Evolutionary conservation across 2,329 filamentous ascomycete species (phyloP), one percentile per base, ranked within the genome.

Genomic region (Hyphodiscus sp.): DNA sequence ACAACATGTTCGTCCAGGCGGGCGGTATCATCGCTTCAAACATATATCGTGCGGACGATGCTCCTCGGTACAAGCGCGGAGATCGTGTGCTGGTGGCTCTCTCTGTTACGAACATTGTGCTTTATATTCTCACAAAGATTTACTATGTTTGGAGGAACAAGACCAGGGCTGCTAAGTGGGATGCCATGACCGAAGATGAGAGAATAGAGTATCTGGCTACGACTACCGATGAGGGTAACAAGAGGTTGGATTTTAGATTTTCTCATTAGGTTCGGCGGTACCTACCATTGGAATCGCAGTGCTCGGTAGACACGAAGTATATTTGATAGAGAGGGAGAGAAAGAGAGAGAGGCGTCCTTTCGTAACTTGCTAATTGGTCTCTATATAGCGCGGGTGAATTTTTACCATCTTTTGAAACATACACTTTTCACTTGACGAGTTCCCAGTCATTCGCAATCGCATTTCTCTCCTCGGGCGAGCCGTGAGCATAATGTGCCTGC

Each of bases 51-150:
- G 67, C 73, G 5, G 68, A 74, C 23, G 77, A 79, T 59, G 48
- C 56, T 10, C 79, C 79, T 0, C 67, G 72, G 10, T 83, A 84
- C 58, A 67, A 70, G 7, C 71, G 73, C 0, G 81, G 80, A 0
- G 83, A 85, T 58, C 73, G 71, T 42, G 71, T 75, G 0, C 65
- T 85, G 2, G 71, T 85, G 16, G 76, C 62, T 0, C 71, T 83
- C 11, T 70, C 65, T 10, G 63, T 68, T 2, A 71, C 69, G 41
- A 76, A 77, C 51, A 69, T 79, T 20, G 57, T 68, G 1, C 50
- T 76, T 1, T 76, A 77, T 52, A 55, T 74, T 10, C 66, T 64
- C 0, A 69, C 73, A 1, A 76, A 76, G 58, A 19, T 71, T 2
- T 79, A 74, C 58, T 79, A 79, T 58, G 65, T 74, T 1, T 55